Percentiles rank a stretch among this genome's conserved stretches.
phyloP scores from a whole-genome alignment of 2,329 filamentous ascomycete species.

The Ophiostoma triangulosporum region DNA sequence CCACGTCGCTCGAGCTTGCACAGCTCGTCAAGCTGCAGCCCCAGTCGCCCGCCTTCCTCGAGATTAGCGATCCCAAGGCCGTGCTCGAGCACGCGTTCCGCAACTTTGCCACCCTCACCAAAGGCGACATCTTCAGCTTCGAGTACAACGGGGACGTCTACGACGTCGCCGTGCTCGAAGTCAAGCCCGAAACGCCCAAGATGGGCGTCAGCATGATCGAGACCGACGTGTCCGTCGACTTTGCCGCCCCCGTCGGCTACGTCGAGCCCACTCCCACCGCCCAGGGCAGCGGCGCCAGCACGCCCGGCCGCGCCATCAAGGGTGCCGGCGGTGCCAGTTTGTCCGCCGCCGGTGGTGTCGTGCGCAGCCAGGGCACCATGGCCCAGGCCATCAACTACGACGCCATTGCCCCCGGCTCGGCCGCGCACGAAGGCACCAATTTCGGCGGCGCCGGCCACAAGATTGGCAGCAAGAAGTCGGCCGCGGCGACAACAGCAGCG shows the following conservation, averaged over 20 bases:
- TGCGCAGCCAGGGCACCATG: slow-evolving; percentile 86
- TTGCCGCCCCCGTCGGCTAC: slow-evolving; percentile 86
- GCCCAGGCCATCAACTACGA: slow-evolving; percentile 95
- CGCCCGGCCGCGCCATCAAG: slow-evolving; percentile 64
- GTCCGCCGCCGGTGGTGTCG: slow-evolving; percentile 43
- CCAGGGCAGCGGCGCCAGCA: slow-evolving; percentile 14
- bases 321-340: slow-evolving; percentile 40
- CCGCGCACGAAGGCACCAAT: slow-evolving; percentile 56
- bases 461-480: slow-evolving; percentile 66
- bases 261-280: slow-evolving; percentile 50
- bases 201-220: slow-evolving; percentile 90
- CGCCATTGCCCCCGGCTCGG: slow-evolving; percentile 69
- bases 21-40: slow-evolving; percentile 93
- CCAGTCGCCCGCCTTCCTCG: slow-evolving; percentile 83
- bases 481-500: slow-evolving; percentile 41
- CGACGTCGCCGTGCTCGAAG: slow-evolving; percentile 84
- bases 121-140: slow-evolving; percentile 92
- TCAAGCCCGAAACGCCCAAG: slow-evolving; percentile 71
- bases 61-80: slow-evolving; percentile 93
- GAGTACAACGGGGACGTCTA: slow-evolving; percentile 91
- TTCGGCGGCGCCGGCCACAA: slow-evolving; percentile 72
- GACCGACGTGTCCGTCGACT: slow-evolving; percentile 93
- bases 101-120: slow-evolving; percentile 86
- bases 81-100: slow-evolving; percentile 94
- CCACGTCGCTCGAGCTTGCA: slow-evolving; percentile 80